Base-by-base conservation (phyloP, 2,329 filamentous ascomycete genomes). In the Aspergillus pseudoviridinutans region DNA sequence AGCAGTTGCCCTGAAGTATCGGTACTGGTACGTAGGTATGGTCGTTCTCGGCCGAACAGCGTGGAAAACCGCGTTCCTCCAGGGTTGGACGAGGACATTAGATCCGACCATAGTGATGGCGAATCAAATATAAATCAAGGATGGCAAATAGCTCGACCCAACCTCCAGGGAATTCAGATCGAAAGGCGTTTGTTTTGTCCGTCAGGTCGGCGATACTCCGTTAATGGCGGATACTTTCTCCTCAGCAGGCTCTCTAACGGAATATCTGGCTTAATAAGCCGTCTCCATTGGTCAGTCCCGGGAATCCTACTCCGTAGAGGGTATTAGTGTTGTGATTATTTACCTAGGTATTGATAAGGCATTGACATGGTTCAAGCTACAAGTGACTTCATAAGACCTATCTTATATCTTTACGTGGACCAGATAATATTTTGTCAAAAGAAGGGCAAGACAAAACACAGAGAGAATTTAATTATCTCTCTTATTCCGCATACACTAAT, bases 1-100 rank as follows among this genome's bases (percentile, higher is more conserved):
- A 14, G 57, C 38, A 22, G 69, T 69, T 9, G 51, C 55, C 12
- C 59, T 62, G 46, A 72, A 68, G 8, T 59, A 50, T 50, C 69
- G 59, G n/a, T 57, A 55, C 27, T 64, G 68, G 25, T 53, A 28
- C 22, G 58, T 14, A 51, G 46, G 38, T 42, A 44, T 17, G 61
- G 51, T 38, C 53, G 62, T 51, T 54, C 53, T 49, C 49, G 58
- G 50, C n/a, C 32, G 58, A 28, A 64, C 28, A 50, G 51, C 56
- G 49, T 63, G 68, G 17, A 64, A 49, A 12, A 63, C 60, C 42
- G 60, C 64, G 42, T 61, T 56, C 44, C 24, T 47, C 44, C 44
- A 47, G 12, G 44, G 44, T 14, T 67, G 49, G 49, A 57, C 55
- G 35, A 63, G 54, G 22, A 55, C 55, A 52, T 59, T 58, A 49